A percentile compares a stretch with the other conserved stretches of the same genome.
These are phyloP conservation scores for Harringtonia lauricola DNA, from an alignment of 2,329 filamentous ascomycete genomes.

Conservation along the genomic window DNA sequence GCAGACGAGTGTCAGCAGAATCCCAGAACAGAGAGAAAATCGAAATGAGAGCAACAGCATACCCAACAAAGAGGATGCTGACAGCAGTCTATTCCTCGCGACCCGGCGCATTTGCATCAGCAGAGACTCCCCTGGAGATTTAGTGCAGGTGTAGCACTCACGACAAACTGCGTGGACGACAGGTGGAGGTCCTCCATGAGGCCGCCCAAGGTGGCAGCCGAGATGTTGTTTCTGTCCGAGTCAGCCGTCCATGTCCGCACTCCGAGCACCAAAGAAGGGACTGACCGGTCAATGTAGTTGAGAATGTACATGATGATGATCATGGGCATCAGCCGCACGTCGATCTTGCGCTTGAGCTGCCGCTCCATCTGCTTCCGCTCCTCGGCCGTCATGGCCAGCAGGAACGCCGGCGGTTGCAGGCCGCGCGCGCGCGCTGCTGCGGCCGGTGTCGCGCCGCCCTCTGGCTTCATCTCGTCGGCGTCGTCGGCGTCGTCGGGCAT, in stretches of 20 bases:
- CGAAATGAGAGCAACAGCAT: constrained; percentile 8
- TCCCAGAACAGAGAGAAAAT: too few species aligned
- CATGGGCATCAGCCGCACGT: constrained; percentile 46
- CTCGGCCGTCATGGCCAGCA: constrained; percentile 9
- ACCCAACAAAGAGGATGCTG: constrained; percentile 40
- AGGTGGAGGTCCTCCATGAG: constrained; percentile 33
- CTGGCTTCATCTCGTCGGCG: too few species aligned
- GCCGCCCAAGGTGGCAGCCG: constrained; percentile 31
- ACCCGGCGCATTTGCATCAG: not conserved
- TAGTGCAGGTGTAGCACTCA: too few species aligned
- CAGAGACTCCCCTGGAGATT: too few species aligned
- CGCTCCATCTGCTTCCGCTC: constrained; percentile 32
- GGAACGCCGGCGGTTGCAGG: constrained; percentile 16
- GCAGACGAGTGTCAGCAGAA: too few species aligned
- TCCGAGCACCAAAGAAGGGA: not conserved
- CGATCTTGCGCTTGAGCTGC: constrained; percentile 47
- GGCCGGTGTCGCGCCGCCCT: too few species aligned
- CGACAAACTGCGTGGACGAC: constrained; percentile 16
- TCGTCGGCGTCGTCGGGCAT: too few species aligned
- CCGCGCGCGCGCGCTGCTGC: constrained; percentile 29
- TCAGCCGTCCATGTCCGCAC: not conserved
- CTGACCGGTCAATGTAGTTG: constrained; percentile 42
- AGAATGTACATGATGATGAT: constrained; percentile 53
- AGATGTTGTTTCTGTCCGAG: constrained; percentile 25
- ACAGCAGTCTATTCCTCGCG: constrained; percentile 26